These are phyloP conservation scores for Entrophospora sp. DNA, from an alignment of 192 early-diverging fungal genomes.

Conservation along the genomic window DNA sequence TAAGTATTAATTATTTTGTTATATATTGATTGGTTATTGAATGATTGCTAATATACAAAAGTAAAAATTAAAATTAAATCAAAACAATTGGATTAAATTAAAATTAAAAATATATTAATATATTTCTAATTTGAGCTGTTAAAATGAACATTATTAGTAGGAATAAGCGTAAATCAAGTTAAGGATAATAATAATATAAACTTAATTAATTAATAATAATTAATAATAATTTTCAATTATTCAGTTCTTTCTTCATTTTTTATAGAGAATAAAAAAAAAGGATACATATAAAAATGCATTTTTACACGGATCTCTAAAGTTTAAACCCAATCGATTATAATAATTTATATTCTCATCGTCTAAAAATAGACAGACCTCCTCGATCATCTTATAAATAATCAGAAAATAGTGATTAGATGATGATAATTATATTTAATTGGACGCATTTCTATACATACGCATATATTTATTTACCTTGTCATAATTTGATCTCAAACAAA, in stretches of 20 bases:
- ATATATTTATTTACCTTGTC: background rate
- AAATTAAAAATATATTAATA: background rate
- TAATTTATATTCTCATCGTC: slow-evolving; percentile 10
- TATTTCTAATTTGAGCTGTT: slow-evolving; percentile 12
- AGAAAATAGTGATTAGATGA: background rate
- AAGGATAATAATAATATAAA: background rate
- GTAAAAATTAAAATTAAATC: no score
- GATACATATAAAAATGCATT: slow-evolving; percentile 22
- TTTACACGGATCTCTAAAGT: slow-evolving; percentile 13
- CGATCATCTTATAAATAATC: slow-evolving; percentile 9
- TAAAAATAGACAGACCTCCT: slow-evolving; percentile 22
- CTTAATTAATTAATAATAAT: background rate
- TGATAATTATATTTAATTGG: background rate
- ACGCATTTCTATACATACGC: background rate
- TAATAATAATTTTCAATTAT: no score
- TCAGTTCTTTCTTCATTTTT: no score
- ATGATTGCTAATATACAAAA: slow-evolving; percentile 3
- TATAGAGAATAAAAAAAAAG: background rate
- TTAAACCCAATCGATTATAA: slow-evolving; percentile 17
- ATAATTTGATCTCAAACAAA: slow-evolving; percentile 14
- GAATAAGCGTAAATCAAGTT: background rate
- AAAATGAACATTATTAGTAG: background rate
- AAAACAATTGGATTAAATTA: no score
- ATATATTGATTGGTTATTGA: no score
- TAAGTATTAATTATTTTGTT: no score